Percentiles rank a stretch among this genome's conserved stretches.
These are phyloP conservation scores for Sclerotinia minor DNA, from an alignment of 2,329 filamentous ascomycete species.

Conservation along the genomic window DNA sequence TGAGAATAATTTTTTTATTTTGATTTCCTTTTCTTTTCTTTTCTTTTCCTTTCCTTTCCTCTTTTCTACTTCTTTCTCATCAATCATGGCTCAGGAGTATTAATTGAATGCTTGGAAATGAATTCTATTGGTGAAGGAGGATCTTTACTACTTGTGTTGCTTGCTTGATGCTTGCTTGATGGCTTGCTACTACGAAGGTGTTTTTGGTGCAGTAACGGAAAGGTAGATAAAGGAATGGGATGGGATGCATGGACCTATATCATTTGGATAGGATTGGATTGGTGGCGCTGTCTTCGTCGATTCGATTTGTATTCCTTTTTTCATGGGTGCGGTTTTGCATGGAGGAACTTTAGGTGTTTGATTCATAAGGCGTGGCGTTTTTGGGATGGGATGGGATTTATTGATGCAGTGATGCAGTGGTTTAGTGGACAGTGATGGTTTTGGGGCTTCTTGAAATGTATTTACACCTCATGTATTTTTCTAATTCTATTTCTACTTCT, in stretches of 20 bases:
- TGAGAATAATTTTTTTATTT: conserved; percentile 29
- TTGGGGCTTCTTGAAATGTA: conserved; percentile 1
- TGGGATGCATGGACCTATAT: conserved; percentile 14
- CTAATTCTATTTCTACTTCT: no score
- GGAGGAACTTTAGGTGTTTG: background rate
- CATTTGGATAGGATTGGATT: conserved; percentile 18
- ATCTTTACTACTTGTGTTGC: conserved; percentile 13
- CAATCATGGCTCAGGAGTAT: conserved; percentile 5
- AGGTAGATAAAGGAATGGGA: conserved; percentile 19
- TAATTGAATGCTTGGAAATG: conserved; percentile 15
- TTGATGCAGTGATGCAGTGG: background rate
- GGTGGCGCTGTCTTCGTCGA: conserved; percentile 4
- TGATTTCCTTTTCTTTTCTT: conserved; percentile 6
- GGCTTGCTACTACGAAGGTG: conserved; percentile 17
- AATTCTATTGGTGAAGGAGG: conserved; percentile 13
- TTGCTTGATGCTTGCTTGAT: no score
- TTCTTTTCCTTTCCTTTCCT: conserved; percentile 10
- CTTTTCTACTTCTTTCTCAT: conserved; percentile 2
- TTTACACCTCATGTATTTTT: conserved; percentile 17
- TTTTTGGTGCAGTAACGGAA: conserved; percentile 22
- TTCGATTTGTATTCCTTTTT: background rate
- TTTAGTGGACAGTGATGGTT: no score
- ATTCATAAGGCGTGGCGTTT: background rate
- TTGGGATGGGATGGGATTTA: background rate
- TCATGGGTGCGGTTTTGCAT: background rate